Evolutionary conservation across 139 green algal genomes (phyloP), one percentile per base, ranked within the genome.

Genomic region (Haematococcus lacustris): DNA sequence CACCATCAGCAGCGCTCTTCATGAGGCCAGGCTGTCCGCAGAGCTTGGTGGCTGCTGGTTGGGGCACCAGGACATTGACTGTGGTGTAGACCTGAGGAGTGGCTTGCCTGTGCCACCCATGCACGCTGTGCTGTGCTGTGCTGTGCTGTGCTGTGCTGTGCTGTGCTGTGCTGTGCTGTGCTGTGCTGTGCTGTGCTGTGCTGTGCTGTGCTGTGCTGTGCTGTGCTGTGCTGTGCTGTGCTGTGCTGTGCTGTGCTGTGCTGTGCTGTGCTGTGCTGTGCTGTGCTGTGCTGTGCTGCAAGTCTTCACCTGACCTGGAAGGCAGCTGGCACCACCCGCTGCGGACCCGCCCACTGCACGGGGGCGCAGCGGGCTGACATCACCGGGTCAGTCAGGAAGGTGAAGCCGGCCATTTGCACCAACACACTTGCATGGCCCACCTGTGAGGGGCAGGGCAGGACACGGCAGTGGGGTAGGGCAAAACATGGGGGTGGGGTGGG

Each of bases 351-450:
- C 53, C 71, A 80, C 73, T 85, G 82, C 6, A 82, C 23, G 17
- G 76, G 76, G 35, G 71, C 81, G 51, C 74, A 83, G 40, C 59
- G 57, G 21, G 25, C 38, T 70, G 37, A 70, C 38, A 94, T 91
- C 3, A 91, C 64, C 0, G 90, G 90, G 76, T 95, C 90, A 0
- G 90, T 94, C 28, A 94, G 71, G 66, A 94, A 87, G 25, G 73
- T 86, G 9, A 89, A 3, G 17, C 86, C 86, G 40, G 80, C 83
- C 77, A 93, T 84, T 65, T 90, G 83, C 38, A 90, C 80, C 43
- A 94, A 75, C 25, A 86, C 68, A 2, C 75, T 90, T 30, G 85
- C 83, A 75, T 95, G 90, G 0, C 90, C 90, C 21, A 92, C 72
- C 88, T 70, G 64, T n/a, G n/a, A n/a, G n/a, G n/a, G n/a, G n/a